These are phyloP conservation scores for Boletales sp. DNA, from an alignment of 768 basidiomycete genomes.

Conservation along the genomic window DNA sequence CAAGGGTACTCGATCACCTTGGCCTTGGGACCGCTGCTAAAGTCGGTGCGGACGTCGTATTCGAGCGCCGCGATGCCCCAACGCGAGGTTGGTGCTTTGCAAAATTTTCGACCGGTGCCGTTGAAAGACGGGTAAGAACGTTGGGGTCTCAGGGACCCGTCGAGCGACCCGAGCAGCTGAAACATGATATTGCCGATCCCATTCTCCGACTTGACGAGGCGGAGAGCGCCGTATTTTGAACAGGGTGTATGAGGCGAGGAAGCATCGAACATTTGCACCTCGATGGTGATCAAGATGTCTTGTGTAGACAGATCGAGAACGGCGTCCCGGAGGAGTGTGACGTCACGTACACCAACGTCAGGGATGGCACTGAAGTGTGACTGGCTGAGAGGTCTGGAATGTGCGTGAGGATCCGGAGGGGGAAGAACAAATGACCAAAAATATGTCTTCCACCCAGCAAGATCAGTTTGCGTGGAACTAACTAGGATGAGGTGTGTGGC, in stretches of 20 bases:
- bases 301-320: constrained; percentile 2
- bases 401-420: neutral
- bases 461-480: neutral
- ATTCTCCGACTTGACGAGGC: too few species aligned
- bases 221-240: too few species aligned
- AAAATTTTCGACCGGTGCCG: too few species aligned
- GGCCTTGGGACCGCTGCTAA: too few species aligned
- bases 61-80: too few species aligned
- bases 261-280: neutral
- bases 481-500: constrained; percentile 21
- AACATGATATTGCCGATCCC: too few species aligned
- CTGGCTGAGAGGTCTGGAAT: neutral
- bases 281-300: constrained; percentile 12
- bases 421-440: constrained; percentile 14
- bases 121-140: too few species aligned
- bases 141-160: too few species aligned
- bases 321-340: constrained; percentile 16
- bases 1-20: too few species aligned
- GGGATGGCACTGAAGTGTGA: constrained; percentile 12
- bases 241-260: neutral
- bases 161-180: too few species aligned
- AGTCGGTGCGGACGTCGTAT: too few species aligned
- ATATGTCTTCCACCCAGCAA: constrained; percentile 5
- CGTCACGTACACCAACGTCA: neutral
- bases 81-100: too few species aligned